These are phyloP conservation scores for Colletotrichum spaethianum DNA, from an alignment of 2,329 filamentous ascomycete genomes.

Conservation along the genomic window DNA sequence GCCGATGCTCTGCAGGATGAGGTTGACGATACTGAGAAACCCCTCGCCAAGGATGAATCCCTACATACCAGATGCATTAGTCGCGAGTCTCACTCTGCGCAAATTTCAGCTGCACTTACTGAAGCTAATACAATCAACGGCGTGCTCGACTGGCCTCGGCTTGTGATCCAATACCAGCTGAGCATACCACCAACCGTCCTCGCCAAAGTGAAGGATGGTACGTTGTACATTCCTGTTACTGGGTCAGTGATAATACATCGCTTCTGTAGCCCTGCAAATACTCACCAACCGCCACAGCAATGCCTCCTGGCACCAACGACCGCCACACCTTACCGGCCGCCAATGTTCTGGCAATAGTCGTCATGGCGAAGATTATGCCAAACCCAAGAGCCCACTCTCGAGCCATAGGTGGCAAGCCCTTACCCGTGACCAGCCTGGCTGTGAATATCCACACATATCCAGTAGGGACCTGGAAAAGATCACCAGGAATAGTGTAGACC, in stretches of 20 bases:
- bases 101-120: slow-evolving; percentile 54
- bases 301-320: slow-evolving; percentile 87
- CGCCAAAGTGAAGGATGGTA: slow-evolving; percentile 94
- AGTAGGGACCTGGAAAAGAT: slow-evolving; percentile 93
- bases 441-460: slow-evolving; percentile 99
- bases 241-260: background rate
- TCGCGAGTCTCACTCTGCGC: background rate
- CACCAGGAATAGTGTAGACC: slow-evolving; percentile 90
- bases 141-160: slow-evolving; percentile 70
- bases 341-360: slow-evolving; percentile 79
- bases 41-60: slow-evolving; percentile 95
- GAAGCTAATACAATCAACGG: slow-evolving; percentile 90
- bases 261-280: background rate
- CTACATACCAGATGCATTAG: slow-evolving; percentile 49
- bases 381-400: slow-evolving; percentile 83
- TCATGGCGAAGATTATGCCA: slow-evolving; percentile 79
- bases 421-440: slow-evolving; percentile 89
- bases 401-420: slow-evolving; percentile 88
- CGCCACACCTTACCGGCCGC: slow-evolving; percentile 74
- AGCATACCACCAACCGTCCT: slow-evolving; percentile 83
- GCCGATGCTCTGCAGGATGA: slow-evolving; percentile 81
- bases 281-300: slow-evolving; percentile 91
- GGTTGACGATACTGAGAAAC: slow-evolving; percentile 90
- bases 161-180: slow-evolving; percentile 82
- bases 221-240: slow-evolving; percentile 89